Conservation (phyloP, 225 moss, liverwort and hornwort species). For the Marchantia polymorpha region DNA sequence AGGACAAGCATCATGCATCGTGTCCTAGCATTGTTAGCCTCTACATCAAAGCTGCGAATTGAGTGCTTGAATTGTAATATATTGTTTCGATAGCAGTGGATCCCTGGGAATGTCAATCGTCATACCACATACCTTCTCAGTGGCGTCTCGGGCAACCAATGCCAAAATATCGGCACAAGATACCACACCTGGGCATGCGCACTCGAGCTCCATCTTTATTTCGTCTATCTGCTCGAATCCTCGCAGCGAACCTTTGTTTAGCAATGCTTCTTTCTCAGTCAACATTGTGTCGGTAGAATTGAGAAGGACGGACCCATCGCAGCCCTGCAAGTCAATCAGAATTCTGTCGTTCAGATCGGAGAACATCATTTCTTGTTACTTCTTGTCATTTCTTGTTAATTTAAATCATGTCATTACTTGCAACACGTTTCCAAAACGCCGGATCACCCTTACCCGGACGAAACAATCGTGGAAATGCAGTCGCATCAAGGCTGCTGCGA, state of each 20-base stretch:
- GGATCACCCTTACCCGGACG: conserved; percentile 17
- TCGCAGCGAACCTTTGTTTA: conserved; percentile 8
- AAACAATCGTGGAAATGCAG: conserved; percentile 36
- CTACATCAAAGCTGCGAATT: too few species aligned
- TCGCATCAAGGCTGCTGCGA: conserved; percentile 24
- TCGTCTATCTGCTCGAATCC: conserved; percentile 24
- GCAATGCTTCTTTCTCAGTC: conserved; percentile 20
- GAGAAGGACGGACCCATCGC: conserved; percentile 49
- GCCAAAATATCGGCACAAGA: conserved; percentile 49
- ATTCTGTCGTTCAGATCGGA: not conserved
- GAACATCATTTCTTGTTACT: not conserved
- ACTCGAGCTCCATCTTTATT: conserved; percentile 42
- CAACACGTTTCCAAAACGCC: not conserved
- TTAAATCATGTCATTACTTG: not conserved
- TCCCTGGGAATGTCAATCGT: too few species aligned
- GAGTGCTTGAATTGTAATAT: too few species aligned
- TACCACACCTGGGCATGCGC: conserved; percentile 40
- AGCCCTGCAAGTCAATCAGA: conserved; percentile 18
- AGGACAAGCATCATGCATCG: too few species aligned
- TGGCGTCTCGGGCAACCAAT: conserved; percentile 12
- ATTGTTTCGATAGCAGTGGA: too few species aligned
- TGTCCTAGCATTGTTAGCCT: too few species aligned
- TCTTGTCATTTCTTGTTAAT: too few species aligned
- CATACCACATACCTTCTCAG: not conserved
- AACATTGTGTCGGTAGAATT: conserved; percentile 2